Base-by-base conservation (phyloP, 1,284 basidiomycete genomes). In the Rhodotorula sp. region DNA sequence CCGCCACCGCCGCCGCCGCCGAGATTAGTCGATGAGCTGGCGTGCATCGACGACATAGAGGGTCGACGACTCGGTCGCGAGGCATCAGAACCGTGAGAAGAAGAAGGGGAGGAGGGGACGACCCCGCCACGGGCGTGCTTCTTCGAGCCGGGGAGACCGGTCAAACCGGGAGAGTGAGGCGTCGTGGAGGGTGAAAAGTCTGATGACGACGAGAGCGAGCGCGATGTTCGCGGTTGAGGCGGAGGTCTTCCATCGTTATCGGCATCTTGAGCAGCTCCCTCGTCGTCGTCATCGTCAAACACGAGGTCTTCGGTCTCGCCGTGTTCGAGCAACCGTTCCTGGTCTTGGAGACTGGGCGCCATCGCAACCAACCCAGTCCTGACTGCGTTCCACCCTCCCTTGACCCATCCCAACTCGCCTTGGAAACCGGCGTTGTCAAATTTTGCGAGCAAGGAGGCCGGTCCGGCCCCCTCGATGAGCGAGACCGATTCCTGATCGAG, bases 391-490 rank as follows among this genome's bases (percentile, higher is more conserved):
- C 92, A 91, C 3, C 93, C 93, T 48, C 93, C 93, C 68, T 85
- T 84, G 62, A 95, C 80, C 86, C 90, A 95, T 48, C 82, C 84
- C 6, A 96, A 83, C 60, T 88, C 84, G 17, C 87, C 87, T 0
- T 79, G 64, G 80, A 85, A 93, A 22, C 87, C 88, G 69, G 89
- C 89, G 60, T 85, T 83, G 55, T 85, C 86, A 79, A 95, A 94
- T 81, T 96, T 96, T 77, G 86, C 85, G 51, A 95, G 84, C n/a
- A 96, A 83, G 8, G 91, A 90, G 24, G 86, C 82, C 48, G 95
- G 84, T 73, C 91, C 89, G 14, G 17, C 29, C 4, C 87, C 86
- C 5, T 89, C 87, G 0, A 84, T 82, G 12, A 91, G 84, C 18
- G 80, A 53, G 1, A 78, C 70, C 15, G 89, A 87, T 79, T 95